Evolutionary conservation across 2,329 filamentous ascomycete genomes (phyloP).

Genomic region (Ceratocystis lukuohia): DNA sequence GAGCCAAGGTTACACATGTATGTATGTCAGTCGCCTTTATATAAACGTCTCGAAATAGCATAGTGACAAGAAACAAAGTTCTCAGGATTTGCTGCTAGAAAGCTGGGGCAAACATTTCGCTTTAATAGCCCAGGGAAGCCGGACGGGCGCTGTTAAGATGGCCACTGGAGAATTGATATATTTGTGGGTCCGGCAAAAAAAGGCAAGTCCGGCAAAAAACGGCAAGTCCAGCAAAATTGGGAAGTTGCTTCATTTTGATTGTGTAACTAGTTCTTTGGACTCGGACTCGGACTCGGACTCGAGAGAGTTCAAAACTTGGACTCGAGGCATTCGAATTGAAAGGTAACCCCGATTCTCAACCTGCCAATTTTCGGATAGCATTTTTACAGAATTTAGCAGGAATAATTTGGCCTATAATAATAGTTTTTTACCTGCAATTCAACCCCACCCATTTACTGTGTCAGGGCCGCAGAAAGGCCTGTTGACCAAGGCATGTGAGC

Average conservation of each 20-base stretch:
- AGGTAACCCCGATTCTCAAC: too few relatives aligned
- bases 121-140: background rate
- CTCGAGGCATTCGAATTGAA: too few relatives aligned
- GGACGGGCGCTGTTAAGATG: background rate
- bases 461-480: background rate
- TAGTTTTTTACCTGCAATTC: background rate
- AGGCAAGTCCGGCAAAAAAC: background rate
- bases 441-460: background rate
- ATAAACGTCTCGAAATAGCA: too few relatives aligned
- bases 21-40: too few relatives aligned
- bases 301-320: background rate
- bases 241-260: background rate
- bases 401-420: background rate
- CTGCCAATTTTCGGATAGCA: too few relatives aligned
- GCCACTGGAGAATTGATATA: background rate
- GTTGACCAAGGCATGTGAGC: background rate
- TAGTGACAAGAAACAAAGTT: too few relatives aligned
- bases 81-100: background rate
- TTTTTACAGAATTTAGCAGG: too few relatives aligned
- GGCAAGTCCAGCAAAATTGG: background rate
- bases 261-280: background rate
- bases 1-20: background rate
- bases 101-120: background rate
- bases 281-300: background rate
- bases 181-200: slow-evolving; percentile 9